Percentiles rank a stretch among this genome's conserved stretches.
phyloP scores from a whole-genome alignment of 2,329 filamentous ascomycete species.

The Ceratocystis cubensis region DNA sequence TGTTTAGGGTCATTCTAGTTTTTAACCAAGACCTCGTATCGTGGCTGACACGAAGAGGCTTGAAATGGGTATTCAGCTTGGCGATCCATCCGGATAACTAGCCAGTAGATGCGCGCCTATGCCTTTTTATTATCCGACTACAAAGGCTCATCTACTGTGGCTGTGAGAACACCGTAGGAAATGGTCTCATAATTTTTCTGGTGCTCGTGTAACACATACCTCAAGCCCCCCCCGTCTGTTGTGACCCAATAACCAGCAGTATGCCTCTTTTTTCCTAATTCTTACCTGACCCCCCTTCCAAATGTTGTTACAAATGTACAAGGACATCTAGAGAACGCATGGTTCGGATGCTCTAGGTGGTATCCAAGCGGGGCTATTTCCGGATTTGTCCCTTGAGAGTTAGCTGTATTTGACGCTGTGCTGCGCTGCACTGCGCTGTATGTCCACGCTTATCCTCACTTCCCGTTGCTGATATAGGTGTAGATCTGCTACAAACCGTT shows the following conservation, averaged over 20 bases:
- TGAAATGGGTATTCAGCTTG: neutral
- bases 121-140: neutral
- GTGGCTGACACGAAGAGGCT: conserved; percentile 3
- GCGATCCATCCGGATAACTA: neutral
- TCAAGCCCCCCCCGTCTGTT: neutral
- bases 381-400: neutral
- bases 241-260: conserved; percentile 5
- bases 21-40: neutral
- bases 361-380: neutral
- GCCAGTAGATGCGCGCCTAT: neutral
- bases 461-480: neutral
- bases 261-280: conserved; percentile 9
- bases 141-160: neutral
- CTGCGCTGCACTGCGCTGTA: neutral
- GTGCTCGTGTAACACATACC: neutral
- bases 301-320: too few species aligned
- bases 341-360: neutral
- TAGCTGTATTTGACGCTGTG: neutral
- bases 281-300: neutral
- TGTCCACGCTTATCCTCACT: neutral
- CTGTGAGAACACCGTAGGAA: neutral
- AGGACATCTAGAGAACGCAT: neutral
- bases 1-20: neutral
- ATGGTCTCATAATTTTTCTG: neutral
- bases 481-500: neutral